These are phyloP conservation scores for Didymella exigua DNA, from an alignment of 2,329 filamentous ascomycete species.

Conservation along the genomic window DNA sequence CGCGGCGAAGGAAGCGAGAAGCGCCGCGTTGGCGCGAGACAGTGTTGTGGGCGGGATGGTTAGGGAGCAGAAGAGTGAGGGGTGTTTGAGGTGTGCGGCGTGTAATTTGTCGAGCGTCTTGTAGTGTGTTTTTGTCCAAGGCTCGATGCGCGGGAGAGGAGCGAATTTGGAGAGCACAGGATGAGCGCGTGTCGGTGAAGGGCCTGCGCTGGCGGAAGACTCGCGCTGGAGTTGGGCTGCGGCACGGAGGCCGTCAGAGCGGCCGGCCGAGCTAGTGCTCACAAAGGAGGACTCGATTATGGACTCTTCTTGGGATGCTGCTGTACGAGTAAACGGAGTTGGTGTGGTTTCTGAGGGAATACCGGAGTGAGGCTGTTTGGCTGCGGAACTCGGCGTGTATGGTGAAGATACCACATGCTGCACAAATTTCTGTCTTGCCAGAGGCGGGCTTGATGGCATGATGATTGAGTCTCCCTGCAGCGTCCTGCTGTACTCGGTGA, in stretches of 20 bases:
- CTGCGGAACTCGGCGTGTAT: constrained; percentile 9
- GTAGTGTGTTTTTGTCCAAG: constrained; percentile 51
- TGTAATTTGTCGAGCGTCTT: constrained; percentile 46
- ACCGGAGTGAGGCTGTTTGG: background rate
- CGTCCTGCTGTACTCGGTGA: constrained; percentile 42
- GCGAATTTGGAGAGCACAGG: constrained; percentile 34
- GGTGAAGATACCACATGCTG: constrained; percentile 26
- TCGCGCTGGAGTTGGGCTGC: constrained; percentile 12
- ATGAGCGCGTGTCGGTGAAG: constrained; percentile 23
- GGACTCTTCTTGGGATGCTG: background rate
- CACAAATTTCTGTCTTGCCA: constrained; percentile 23
- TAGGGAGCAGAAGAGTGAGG: constrained; percentile 37
- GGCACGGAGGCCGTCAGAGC: constrained; percentile 9
- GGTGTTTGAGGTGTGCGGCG: constrained; percentile 39
- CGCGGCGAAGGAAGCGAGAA: constrained; percentile 35
- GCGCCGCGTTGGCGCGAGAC: constrained; percentile 35
- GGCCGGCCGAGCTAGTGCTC: constrained; percentile 14
- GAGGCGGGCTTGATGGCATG: constrained; percentile 32
- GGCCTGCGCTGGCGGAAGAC: constrained; percentile 15
- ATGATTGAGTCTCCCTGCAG: constrained; percentile 24
- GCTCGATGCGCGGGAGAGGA: constrained; percentile 43
- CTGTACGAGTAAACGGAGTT: constrained; percentile 19
- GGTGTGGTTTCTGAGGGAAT: constrained; percentile 11
- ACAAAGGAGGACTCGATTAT: constrained; percentile 7
- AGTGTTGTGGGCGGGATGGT: constrained; percentile 20